Evolutionary conservation across 2,329 filamentous ascomycete genomes (phyloP).

Genomic region (Fusarium sp.): DNA sequence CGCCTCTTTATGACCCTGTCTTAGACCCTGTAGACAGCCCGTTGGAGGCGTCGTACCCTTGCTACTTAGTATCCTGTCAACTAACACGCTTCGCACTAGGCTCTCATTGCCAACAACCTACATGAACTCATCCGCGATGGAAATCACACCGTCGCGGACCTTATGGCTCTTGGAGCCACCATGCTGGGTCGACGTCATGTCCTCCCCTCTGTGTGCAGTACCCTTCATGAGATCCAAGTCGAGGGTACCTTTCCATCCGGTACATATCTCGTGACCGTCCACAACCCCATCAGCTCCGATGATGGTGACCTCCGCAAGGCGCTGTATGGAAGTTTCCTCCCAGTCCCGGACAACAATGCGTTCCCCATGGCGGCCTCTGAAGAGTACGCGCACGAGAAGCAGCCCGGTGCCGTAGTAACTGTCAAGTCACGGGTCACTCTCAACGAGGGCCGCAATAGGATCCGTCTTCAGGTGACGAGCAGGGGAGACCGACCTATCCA

Average conservation of each 20-base stretch:
- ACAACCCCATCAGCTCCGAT: slow-evolving; percentile 87
- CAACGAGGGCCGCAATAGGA: slow-evolving; percentile 79
- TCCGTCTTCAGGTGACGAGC: slow-evolving; percentile 82
- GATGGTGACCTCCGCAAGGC: slow-evolving; percentile 89
- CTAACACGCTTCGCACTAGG: slow-evolving; percentile 56
- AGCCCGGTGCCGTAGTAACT: slow-evolving; percentile 84
- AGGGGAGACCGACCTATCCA: slow-evolving; percentile 91
- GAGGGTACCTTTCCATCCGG: slow-evolving; percentile 93
- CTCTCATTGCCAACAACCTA: slow-evolving; percentile 86
- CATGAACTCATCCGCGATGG: slow-evolving; percentile 99
- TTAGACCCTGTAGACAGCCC: neutral
- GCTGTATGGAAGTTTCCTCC: slow-evolving; percentile 91
- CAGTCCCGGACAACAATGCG: slow-evolving; percentile 74
- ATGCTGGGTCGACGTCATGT: slow-evolving; percentile 96
- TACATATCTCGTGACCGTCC: slow-evolving; percentile 94
- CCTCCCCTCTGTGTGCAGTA: slow-evolving; percentile 81
- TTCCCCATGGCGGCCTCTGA: slow-evolving; percentile 75
- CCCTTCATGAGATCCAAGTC: slow-evolving; percentile 87
- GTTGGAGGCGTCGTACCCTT: neutral
- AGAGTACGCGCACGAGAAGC: slow-evolving; percentile 74
- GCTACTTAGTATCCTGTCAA: neutral
- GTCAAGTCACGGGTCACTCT: slow-evolving; percentile 76
- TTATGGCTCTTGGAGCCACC: slow-evolving; percentile 90
- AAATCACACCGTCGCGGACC: slow-evolving; percentile 88
- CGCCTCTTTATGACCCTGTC: neutral